Percentiles rank a stretch among this genome's conserved stretches.
Conservation (phyloP, 1,284 basidiomycete genomes). For the Calocybe gambosa region DNA sequence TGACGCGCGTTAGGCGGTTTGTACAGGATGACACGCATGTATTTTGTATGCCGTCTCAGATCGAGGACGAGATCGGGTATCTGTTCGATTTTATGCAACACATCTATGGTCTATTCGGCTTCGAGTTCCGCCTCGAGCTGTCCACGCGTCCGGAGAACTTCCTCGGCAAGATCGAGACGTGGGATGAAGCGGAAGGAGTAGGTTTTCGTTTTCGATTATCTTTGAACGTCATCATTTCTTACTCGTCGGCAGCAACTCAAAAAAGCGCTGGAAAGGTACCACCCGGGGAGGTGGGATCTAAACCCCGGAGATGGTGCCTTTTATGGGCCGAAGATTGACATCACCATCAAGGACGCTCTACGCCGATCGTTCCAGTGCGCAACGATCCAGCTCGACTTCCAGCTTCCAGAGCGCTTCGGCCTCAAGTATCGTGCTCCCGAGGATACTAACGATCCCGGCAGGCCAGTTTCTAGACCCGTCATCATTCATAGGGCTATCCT, state of each 20-base stretch:
- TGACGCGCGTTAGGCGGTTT: constrained; percentile 93
- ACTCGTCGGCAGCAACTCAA: constrained; percentile 64
- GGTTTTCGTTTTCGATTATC: constrained; percentile 16
- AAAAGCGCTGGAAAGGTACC: constrained; percentile 79
- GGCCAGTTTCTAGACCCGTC: constrained; percentile 74
- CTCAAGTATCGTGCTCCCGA: constrained; percentile 84
- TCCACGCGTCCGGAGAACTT: constrained; percentile 96
- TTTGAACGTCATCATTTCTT: constrained; percentile 5
- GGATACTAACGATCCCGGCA: constrained; percentile 51
- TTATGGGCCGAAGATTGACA: constrained; percentile 97
- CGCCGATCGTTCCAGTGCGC: constrained; percentile 96
- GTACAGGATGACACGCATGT: constrained; percentile 97
- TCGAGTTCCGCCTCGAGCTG: constrained; percentile 93
- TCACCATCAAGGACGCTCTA: constrained; percentile 92
- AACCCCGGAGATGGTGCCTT: constrained; percentile 98
- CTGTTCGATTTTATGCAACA: constrained; percentile 95
- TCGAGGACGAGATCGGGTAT: constrained; percentile 81
- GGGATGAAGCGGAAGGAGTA: constrained; percentile 21
- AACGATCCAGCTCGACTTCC: constrained; percentile 99
- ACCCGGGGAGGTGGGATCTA: constrained; percentile 89
- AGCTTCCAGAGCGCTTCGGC: constrained; percentile 97
- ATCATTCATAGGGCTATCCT: constrained; percentile 99
- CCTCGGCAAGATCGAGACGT: constrained; percentile 81
- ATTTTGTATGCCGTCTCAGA: constrained; percentile 96
- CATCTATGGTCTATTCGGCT: constrained; percentile 95